Base-by-base conservation (phyloP, 192 early-diverging fungal genomes). In the Mortierella hygrophila region DNA sequence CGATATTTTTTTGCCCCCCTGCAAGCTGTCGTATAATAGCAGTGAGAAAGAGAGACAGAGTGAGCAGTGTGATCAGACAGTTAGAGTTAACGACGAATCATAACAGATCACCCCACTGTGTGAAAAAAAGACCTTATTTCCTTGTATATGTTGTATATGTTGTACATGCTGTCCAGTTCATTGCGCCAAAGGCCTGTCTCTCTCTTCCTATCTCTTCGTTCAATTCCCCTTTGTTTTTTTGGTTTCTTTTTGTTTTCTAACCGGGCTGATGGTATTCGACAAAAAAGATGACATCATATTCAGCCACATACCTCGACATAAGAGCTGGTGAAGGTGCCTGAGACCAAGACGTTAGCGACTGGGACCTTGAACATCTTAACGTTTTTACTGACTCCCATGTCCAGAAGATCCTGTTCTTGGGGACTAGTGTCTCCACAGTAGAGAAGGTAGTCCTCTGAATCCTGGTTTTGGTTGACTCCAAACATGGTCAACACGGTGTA, bases 251-350 rank as follows among this genome's bases (percentile, higher is more conserved):
- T 13, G 0, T 65, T 65, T 11, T 65, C n/a, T 0, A n/a, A 6
- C 5, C 18, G 16, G 16, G 18, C 4, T 18, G 5, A 52, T 20
- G 18, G 5, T 20, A 18, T 20, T 18, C 49, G 49, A 20, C 18
- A 21, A 52, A 21, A 49, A 21, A 49, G 47, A 52, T 52, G 49
- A 1, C 49, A 20, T 3, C 49, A 52, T 52, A 21, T 4, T 65
- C 55, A 8, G n/a, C n/a, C n/a, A 55, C 76, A 82, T 88, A 91
- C 90, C 82, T 89, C 90, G 15, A 91, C 55, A 68, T 85, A 91
- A n/a, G 89, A 83, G 41, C 88, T 74, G 29, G 78, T 76, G 46
- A 76, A 81, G 1, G 52, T 91, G 68, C 88, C 89, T 10, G 71
- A 74, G 35, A 78, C 81, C 63, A 76, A 80, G 26, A 88, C 77